Evolutionary conservation across 2,329 filamentous ascomycete species (phyloP), one percentile per base, ranked within the genome.

Genomic region (Cytospora mali): DNA sequence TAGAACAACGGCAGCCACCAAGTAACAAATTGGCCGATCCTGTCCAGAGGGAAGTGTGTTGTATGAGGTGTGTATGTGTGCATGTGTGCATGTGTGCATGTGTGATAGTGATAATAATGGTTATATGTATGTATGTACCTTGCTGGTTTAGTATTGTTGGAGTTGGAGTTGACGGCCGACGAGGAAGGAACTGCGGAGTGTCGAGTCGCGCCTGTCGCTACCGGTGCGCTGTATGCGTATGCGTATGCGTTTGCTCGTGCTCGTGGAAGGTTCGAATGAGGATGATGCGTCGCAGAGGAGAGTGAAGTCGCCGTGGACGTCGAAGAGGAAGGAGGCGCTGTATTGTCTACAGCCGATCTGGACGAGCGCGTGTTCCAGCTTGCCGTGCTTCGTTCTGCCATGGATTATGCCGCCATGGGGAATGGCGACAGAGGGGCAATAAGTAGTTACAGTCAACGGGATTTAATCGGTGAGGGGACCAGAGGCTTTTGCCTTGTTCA

Each of bases 401-500:
- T 87, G 82, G 81, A 84, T 84, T 86, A 87, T 55, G 64, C 64
- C 84, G 84, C 84, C 84, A 87, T 87, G 76, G 79, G 82, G 79
- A 81, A 78, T 75, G 76, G 66, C 61, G 69, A 66, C 66, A 65
- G 67, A 53, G 64, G 64, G 66, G 64, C 63, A 64, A 54, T 27
- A 46, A 31, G 29, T 31, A 31, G 29, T 31, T 33, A 39, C 35
- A 28, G 39, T 54, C 50, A 48, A 33, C 51, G 28, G 35, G 50
- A 13, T 48, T 48, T 33, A 49, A 54, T 54, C 39, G 58, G 25
- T 35, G 58, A 28, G 50, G 51, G 51, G 51, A 39, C 50, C 33
- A 42, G 50, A 33, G 50, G 52, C 50, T 39, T 31, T 27, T 33
- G 58, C 58, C 42, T 35, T 60, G 58, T 48, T 60, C 50, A 60